Conservation (phyloP, 495 filamentous ascomycete species). For the Trichodelitschia bisporula region DNA sequence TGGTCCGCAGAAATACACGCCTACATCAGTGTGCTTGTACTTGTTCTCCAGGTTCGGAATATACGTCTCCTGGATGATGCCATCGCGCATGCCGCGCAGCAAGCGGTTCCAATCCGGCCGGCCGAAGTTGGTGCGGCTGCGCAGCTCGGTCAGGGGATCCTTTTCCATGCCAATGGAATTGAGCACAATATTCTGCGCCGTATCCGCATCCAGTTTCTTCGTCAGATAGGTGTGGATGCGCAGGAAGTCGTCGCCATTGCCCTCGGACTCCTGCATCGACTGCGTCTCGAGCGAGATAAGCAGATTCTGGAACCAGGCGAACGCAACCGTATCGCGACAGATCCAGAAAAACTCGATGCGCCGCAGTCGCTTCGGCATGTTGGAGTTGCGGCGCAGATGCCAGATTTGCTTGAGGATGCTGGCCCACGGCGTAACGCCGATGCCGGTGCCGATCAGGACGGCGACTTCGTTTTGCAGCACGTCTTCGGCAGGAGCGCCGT, state of each 20-base stretch:
- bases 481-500: conserved; percentile 30
- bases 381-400: conserved; percentile 68
- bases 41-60: conserved; percentile 41
- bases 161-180: conserved; percentile 72
- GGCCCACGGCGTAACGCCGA: conserved; percentile 51
- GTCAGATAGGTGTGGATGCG: conserved; percentile 97
- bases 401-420: conserved; percentile 94
- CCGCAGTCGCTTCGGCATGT: conserved; percentile 65
- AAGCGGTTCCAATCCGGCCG: conserved; percentile 72
- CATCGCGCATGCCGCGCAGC: conserved; percentile 66
- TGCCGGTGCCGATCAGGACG: conserved; percentile 42
- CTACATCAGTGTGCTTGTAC: conserved; percentile 51
- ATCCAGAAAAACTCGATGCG: conserved; percentile 99
- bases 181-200: conserved; percentile 84
- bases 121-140: conserved; percentile 79
- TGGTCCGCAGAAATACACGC: conserved; percentile 94
- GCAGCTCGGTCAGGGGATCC: conserved; percentile 82
- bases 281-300: conserved; percentile 82
- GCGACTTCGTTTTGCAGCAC: conserved; percentile 58
- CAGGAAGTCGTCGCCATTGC: conserved; percentile 64
- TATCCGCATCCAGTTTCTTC: conserved; percentile 74
- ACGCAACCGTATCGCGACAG: conserved; percentile 84
- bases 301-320: conserved; percentile 96
- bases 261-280: conserved; percentile 35
- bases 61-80: conserved; percentile 65